These are phyloP conservation scores for Globisporangium camurandrum DNA, from an alignment of 352 stramenopile genomes.

Conservation along the genomic window DNA sequence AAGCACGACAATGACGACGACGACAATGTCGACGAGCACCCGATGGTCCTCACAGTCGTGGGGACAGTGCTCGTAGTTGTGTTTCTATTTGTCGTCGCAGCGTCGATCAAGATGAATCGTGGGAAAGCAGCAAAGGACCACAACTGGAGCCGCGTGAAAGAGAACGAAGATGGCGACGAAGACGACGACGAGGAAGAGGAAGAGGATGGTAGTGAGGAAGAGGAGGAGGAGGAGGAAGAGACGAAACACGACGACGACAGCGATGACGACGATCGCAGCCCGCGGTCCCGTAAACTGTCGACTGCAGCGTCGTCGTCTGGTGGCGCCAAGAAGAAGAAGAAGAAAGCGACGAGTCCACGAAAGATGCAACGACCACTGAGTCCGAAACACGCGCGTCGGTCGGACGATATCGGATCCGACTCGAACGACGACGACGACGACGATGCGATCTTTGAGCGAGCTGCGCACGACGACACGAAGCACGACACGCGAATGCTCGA, in stretches of 20 bases:
- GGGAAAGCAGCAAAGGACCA: conserved; percentile 40
- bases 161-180: conserved; percentile 57
- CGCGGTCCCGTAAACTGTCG: conserved; percentile 10
- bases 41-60: conserved; percentile 67
- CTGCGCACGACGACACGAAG: conserved; percentile 29
- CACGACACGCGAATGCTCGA: conserved; percentile 51
- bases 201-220: too few relatives aligned
- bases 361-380: too few relatives aligned
- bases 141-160: conserved; percentile 67
- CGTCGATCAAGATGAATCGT: conserved; percentile 59
- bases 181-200: conserved; percentile 58
- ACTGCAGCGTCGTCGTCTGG: conserved; percentile 1
- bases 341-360: too few relatives aligned
- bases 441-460: conserved; percentile 64
- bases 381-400: too few relatives aligned
- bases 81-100: conserved; percentile 56
- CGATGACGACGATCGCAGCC: conserved; percentile 47
- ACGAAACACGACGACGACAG: conserved; percentile 34
- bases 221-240: too few relatives aligned
- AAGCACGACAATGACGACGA: conserved; percentile 21
- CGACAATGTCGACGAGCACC: conserved; percentile 31
- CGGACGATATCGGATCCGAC: conserved; percentile 15
- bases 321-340: conserved; percentile 1
- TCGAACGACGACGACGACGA: conserved; percentile 68
- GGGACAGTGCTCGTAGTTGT: conserved; percentile 60